These are phyloP conservation scores for Malus hybrid DNA, from an alignment of 331 rosid genomes.

Conservation along the genomic window DNA sequence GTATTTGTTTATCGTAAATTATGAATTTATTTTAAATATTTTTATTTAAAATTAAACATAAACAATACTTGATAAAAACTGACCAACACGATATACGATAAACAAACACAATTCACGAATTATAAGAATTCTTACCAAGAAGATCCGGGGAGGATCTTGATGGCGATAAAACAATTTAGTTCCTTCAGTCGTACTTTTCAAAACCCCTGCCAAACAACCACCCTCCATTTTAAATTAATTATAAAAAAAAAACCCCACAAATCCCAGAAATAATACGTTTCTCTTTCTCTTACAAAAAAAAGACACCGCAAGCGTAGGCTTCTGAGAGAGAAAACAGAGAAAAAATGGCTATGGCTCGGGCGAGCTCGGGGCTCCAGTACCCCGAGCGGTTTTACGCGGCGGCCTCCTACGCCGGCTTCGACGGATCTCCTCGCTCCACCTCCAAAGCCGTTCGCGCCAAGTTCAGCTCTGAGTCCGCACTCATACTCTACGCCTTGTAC, in stretches of 20 bases:
- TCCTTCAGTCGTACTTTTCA: neutral
- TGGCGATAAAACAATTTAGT: no score
- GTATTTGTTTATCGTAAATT: fast-evolving
- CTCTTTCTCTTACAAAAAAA: neutral
- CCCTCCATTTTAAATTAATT: neutral
- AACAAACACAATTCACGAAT: no score
- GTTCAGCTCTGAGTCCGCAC: constrained; percentile 79
- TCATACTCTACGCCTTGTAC: constrained; percentile 72
- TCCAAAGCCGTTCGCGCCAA: constrained; percentile 70
- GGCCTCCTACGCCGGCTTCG: constrained; percentile 79
- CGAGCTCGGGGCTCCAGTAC: constrained; percentile 76
- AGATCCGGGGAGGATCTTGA: no score
- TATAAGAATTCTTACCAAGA: no score
- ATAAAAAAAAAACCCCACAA: neutral
- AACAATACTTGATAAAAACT: fast-evolving
- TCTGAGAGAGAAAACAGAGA: neutral
- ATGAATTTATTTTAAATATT: no score
- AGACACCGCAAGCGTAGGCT: neutral
- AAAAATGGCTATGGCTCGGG: constrained; percentile 64
- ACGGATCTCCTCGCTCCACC: constrained; percentile 72
- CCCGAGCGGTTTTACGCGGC: constrained; percentile 95
- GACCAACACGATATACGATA: no score
- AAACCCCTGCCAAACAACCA: neutral
- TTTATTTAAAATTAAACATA: no score
- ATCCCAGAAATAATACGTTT: neutral